phyloP scores from a whole-genome alignment of 768 basidiomycete genomes.

The Suillus weaverae region DNA sequence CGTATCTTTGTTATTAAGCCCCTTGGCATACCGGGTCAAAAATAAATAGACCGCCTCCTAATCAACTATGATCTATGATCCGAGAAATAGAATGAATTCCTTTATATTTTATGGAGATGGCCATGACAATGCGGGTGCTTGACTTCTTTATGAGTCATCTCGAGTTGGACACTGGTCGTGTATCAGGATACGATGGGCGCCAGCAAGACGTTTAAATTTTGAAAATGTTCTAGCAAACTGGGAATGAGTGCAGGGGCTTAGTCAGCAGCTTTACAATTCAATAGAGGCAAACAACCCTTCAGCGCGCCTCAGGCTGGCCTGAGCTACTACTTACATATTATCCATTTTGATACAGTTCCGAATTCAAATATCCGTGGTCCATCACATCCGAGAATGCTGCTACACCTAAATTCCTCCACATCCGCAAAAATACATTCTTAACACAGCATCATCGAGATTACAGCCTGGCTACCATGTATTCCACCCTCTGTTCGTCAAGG shows the following conservation, averaged over 20 bases:
- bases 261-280: too few relatives aligned
- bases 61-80: background rate
- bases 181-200: background rate
- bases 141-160: background rate
- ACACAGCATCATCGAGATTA: too few relatives aligned
- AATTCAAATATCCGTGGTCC: too few relatives aligned
- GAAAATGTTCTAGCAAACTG: too few relatives aligned
- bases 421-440: too few relatives aligned
- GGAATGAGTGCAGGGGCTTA: too few relatives aligned
- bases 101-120: background rate
- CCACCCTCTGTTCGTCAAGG: slow-evolving; percentile 52
- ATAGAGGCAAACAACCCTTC: too few relatives aligned
- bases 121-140: background rate
- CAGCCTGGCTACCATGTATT: too few relatives aligned
- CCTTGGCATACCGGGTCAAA: background rate
- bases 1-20: background rate
- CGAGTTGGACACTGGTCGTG: background rate
- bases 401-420: background rate
- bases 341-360: too few relatives aligned
- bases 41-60: background rate
- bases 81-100: background rate
- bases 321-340: too few relatives aligned
- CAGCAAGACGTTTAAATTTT: background rate
- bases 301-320: too few relatives aligned
- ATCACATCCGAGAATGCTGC: background rate